phyloP scores from a whole-genome alignment of 139 green algal species.

The Chlamydomonas sp. region DNA sequence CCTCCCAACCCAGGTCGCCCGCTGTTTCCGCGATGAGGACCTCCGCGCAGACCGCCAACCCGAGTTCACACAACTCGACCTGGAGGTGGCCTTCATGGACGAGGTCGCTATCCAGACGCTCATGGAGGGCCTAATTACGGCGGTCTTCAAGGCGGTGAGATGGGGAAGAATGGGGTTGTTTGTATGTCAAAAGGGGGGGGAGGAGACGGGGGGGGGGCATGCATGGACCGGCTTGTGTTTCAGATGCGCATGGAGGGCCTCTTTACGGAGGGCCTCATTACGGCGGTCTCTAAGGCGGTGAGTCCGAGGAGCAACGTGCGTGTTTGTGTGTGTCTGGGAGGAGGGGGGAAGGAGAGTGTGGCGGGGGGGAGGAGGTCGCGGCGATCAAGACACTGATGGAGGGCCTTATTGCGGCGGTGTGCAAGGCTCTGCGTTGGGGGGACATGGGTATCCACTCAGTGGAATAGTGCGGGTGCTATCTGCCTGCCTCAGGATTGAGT shows the following conservation, averaged over 20 bases:
- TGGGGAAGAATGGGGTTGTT: neutral
- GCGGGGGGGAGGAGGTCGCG: too few species aligned
- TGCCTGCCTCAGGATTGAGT: too few species aligned
- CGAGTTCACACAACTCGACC: constrained; percentile 97
- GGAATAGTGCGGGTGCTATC: too few species aligned
- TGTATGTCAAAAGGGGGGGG: too few species aligned
- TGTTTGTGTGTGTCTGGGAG: too few species aligned
- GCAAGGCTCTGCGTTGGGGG: too few species aligned
- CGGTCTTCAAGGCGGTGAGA: constrained; percentile 56
- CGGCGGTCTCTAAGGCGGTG: neutral
- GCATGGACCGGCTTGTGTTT: neutral
- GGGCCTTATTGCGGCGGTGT: neutral
- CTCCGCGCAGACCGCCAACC: constrained; percentile 89
- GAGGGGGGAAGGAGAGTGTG: too few species aligned
- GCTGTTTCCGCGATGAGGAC: constrained; percentile 96
- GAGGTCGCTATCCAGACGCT: constrained; percentile 75
- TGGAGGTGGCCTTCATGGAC: constrained; percentile 92
- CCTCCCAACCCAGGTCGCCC: constrained; percentile 45
- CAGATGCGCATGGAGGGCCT: too few species aligned
- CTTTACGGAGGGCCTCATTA: neutral
- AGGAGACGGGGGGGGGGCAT: neutral
- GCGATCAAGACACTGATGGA: neutral
- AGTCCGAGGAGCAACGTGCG: too few species aligned
- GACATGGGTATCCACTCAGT: too few species aligned
- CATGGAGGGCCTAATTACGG: constrained; percentile 69